Evolutionary conservation across 805 yeast species (phyloP).

Genomic region (Saccharomyces mikatae): DNA sequence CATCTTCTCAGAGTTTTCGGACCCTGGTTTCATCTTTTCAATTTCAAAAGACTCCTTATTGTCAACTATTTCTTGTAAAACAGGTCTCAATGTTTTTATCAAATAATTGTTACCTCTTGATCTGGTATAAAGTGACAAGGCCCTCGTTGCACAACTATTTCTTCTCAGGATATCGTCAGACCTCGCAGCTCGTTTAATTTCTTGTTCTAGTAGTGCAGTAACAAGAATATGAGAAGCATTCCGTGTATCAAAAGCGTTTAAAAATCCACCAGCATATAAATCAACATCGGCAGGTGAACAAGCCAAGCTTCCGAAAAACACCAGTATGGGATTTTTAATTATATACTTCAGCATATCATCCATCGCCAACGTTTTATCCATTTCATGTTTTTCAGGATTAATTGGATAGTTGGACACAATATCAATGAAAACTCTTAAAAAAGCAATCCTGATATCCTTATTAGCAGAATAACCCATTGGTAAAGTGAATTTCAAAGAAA

Average conservation of each 20-base stretch:
- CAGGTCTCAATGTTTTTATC: conserved; percentile 42
- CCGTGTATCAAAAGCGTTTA: conserved; percentile 42
- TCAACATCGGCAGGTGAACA: conserved; percentile 65
- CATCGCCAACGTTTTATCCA: conserved; percentile 10
- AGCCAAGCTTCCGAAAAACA: conserved; percentile 45
- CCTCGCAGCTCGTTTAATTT: conserved; percentile 48
- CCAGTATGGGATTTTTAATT: conserved; percentile 34
- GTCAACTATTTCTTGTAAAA: conserved; percentile 44
- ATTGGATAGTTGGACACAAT: conserved; percentile 36
- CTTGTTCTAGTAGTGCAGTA: conserved; percentile 45
- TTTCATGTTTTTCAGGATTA: conserved; percentile 21
- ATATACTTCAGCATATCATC: conserved; percentile 23
- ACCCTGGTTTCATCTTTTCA: conserved; percentile 39
- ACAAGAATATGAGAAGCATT: conserved; percentile 38
- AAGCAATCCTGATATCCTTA: conserved; percentile 54
- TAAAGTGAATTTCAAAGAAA: conserved; percentile 64
- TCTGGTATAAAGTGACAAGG: conserved; percentile 61
- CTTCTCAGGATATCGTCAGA: conserved; percentile 67
- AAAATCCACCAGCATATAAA: conserved; percentile 53
- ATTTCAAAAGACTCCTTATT: conserved; percentile 51
- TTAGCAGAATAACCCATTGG: conserved; percentile 71
- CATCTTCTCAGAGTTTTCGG: conserved; percentile 33
- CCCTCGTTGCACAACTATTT: conserved; percentile 69
- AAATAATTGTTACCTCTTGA: conserved; percentile 54
- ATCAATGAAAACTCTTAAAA: conserved; percentile 65